Evolutionary conservation across 345 rosid genomes (phyloP), one percentile per base, ranked within the genome.

Genomic region (Abelmoschus esculentus): DNA sequence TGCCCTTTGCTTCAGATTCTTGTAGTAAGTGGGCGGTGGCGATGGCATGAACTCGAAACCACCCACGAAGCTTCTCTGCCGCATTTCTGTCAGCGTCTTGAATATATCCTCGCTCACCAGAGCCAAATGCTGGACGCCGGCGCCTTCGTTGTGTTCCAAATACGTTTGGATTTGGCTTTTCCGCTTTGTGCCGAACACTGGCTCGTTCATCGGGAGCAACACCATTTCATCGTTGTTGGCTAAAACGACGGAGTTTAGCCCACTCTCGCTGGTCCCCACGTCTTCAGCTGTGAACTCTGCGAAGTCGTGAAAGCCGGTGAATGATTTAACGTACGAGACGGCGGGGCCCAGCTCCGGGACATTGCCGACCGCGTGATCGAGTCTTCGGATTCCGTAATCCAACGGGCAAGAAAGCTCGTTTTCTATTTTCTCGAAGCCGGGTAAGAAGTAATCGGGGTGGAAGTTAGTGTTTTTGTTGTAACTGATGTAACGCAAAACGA

Each of bases 141-240:
- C 88, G 0, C 98, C 98, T 72, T 93, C 98, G 19, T 93, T 90
- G 73, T 93, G 98, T 74, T 93, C 98, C 53, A 93, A 59, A 58
- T 85, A 93, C 1, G 96, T 93, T 80, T 93, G 98, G 11, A 93
- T 93, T 82, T 90, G 98, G 78, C 98, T 93, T 82, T 90, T 93
- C 77, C 98, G 77, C 76, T 87, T 93, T 1, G 96, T 93, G 66
- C 98, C 98, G 28, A 73, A 82, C 63, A 93, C 98, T 1, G 98
- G 98, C 76, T 93, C 98, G 75, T 93, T 93, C 73, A 93, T 75
- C 12, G 97, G 97, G 3, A 93, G 71, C 69, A 93, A 79, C 49
- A 93, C 93, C 78, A 57, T 90, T 59, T 93, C 98, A 0, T 87
- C 90, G 46, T 93, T 90, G 80, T 75, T 90, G 9, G 96, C 96